Evolutionary conservation across 768 basidiomycete species (phyloP), one percentile per base, ranked within the genome.

Genomic region (Psilocybe sp.): DNA sequence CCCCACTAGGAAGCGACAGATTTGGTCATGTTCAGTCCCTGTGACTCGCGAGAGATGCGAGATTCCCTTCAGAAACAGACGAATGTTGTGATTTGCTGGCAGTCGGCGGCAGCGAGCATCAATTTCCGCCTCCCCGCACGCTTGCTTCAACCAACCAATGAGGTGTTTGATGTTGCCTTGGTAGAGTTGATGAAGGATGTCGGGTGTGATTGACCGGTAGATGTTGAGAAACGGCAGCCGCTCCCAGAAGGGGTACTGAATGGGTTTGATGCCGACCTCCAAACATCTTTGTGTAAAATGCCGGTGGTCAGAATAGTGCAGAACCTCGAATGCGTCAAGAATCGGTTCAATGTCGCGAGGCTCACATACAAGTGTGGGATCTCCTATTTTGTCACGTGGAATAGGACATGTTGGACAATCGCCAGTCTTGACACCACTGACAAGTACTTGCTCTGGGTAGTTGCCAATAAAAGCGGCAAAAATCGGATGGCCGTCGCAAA

Each of bases 51-150:
- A 66, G 1, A 78, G 51, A 0, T 49, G 32, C 0, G 69, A 71
- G n/a, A 76, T 71, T 0, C 75, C 73, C 7, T 69, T 69, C 13
- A 56, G 58, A 60, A 76, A 76, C 20, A 68, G 66, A 0, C 64
- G 64, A 0, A 73, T 51, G 0, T 59, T 61, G 23, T 60, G 51
- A 15, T 60, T 51, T 1, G 47, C 44, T 0, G 67, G 76, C 39
- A 61, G 76, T 60, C 12, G 71, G 68, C 0, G 69, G 44, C 57
- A 15, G 0, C 55, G 51, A 11, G 28, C 44, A 35, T 70, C 69
- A 2, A 54, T 40, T 1, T 57, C 47, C 5, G 23, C 33, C 13
- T 13, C 23, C 1, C 36, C 46, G 6, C 42, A 16, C 2, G 52
- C 16, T 0, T 20, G n/a, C 14, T 41, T 37, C 14, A 50, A 44